A percentile compares a stretch with the other conserved stretches of the same genome.
phyloP scores from a whole-genome alignment of 2,329 filamentous ascomycete species.

The Trichophyton rubrum region DNA sequence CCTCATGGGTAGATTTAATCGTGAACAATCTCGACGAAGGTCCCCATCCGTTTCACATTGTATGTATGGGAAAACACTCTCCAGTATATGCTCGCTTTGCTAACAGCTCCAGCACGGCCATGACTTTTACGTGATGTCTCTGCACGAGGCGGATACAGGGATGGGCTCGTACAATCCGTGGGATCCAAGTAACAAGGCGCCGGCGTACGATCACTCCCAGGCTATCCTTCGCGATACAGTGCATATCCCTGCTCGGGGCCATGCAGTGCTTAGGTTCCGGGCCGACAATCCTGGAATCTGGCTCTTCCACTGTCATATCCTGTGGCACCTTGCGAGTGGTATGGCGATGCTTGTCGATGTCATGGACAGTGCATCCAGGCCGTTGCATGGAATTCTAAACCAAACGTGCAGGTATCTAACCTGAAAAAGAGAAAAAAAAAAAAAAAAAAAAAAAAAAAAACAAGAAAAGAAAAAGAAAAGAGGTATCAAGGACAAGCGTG shows the following conservation, averaged over 20 bases:
- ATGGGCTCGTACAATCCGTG: slow-evolving; percentile 31
- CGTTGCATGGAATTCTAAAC: background rate
- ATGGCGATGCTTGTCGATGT: slow-evolving; percentile 34
- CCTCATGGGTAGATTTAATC: slow-evolving; percentile 36
- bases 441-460: no score
- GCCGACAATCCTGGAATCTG: slow-evolving; percentile 45
- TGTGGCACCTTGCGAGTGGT: slow-evolving; percentile 42
- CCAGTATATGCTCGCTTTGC: background rate
- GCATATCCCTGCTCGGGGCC: slow-evolving; percentile 31
- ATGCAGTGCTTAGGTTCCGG: slow-evolving; percentile 39
- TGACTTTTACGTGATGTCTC: slow-evolving; percentile 23
- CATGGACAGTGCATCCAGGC: slow-evolving; percentile 12
- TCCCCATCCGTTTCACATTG: slow-evolving; percentile 40
- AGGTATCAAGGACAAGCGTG: no score
- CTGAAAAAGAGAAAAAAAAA: no score
- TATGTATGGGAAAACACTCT: slow-evolving; percentile 15
- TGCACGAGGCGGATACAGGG: slow-evolving; percentile 21
- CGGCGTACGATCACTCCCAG: slow-evolving; percentile 11
- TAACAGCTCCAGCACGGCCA: slow-evolving; percentile 22
- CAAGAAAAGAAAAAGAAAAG: background rate
- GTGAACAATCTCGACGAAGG: slow-evolving; percentile 42
- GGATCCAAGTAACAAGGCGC: slow-evolving; percentile 4
- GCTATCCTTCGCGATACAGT: slow-evolving; percentile 13
- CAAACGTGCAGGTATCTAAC: background rate
- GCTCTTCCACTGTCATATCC: slow-evolving; percentile 48